Evolutionary conservation across 257 asterid species (phyloP), one percentile per base, ranked within the genome.

Genomic region (Solanum appendiculatum): DNA sequence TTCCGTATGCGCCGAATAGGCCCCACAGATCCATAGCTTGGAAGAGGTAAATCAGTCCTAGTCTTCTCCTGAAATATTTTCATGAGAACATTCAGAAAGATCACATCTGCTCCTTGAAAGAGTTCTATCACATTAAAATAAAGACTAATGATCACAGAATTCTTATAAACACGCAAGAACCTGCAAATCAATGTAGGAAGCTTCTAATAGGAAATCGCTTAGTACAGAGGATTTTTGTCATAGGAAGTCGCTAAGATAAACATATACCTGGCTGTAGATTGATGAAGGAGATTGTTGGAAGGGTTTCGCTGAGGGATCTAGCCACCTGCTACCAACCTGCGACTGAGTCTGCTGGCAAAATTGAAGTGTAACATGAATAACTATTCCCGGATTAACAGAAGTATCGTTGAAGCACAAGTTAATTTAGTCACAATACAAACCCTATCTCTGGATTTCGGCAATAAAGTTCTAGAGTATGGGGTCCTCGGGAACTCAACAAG

Each of bases 401-500:
- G 37, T 36, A 83, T 84, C 37, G 23, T 46, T 86, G 25, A 80
- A 25, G 27, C 77, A 44, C 25, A 70, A 46, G 44, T 66, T 40
- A 80, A 87, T 27, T 84, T 33, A 60, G 85, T 81, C 69, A 48
- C 44, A 40, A 58, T 8, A 82, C 92, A 85, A 66, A 95, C 99
- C 98, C 92, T 92, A 85, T 91, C 84, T 85, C 93, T 87, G 87
- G 98, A 92, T 88, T 95, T 95, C 1, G 96, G 91, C 46, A 91
- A 86, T 63, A 89, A 89, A 56, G 93, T 90, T 91, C 98, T 92
- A 40, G 99, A 95, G 88, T 95, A 94, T 54, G 98, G 99, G 56
- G 98, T 97, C 86, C 96, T 91, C 23, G 98, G 95, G 89, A 93
- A 94, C 91, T 97, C 97, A 86, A 90, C 95, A 86, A 92, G 89